These are phyloP conservation scores for Boletus sp. DNA, from an alignment of 768 basidiomycete species.

Conservation along the genomic window DNA sequence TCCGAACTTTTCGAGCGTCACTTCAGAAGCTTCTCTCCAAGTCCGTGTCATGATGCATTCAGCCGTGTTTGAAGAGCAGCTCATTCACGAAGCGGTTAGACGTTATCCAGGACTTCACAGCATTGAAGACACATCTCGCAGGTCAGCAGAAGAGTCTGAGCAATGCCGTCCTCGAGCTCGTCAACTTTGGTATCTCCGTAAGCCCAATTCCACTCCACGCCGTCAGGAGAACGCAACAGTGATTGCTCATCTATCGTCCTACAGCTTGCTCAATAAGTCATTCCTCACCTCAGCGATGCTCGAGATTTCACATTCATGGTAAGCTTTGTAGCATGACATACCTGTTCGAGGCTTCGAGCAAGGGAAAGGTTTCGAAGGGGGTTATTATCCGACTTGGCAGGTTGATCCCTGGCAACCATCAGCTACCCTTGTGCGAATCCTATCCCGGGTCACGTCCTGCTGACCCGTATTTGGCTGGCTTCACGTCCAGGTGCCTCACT, in stretches of 20 bases:
- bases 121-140: slow-evolving; percentile 68
- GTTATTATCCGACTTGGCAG: too few relatives aligned
- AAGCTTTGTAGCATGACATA: too few relatives aligned
- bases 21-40: slow-evolving; percentile 78
- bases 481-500: too few relatives aligned
- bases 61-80: background rate
- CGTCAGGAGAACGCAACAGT: background rate
- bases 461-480: too few relatives aligned
- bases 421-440: too few relatives aligned
- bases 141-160: slow-evolving; percentile 72
- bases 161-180: slow-evolving; percentile 72
- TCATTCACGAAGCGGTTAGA: slow-evolving; percentile 74
- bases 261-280: slow-evolving; percentile 86
- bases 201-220: slow-evolving; percentile 20
- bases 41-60: slow-evolving; percentile 40
- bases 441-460: too few relatives aligned
- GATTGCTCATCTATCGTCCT: background rate
- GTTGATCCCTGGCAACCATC: too few relatives aligned
- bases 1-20: slow-evolving; percentile 76
- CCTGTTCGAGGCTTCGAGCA: too few relatives aligned
- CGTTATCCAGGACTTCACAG: slow-evolving; percentile 64
- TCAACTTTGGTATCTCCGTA: slow-evolving; percentile 90
- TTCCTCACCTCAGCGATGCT: slow-evolving; percentile 81
- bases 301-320: too few relatives aligned
- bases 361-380: too few relatives aligned